These are phyloP conservation scores for Puccinia sorghi DNA, from an alignment of 1,284 basidiomycete species.

Conservation along the genomic window DNA sequence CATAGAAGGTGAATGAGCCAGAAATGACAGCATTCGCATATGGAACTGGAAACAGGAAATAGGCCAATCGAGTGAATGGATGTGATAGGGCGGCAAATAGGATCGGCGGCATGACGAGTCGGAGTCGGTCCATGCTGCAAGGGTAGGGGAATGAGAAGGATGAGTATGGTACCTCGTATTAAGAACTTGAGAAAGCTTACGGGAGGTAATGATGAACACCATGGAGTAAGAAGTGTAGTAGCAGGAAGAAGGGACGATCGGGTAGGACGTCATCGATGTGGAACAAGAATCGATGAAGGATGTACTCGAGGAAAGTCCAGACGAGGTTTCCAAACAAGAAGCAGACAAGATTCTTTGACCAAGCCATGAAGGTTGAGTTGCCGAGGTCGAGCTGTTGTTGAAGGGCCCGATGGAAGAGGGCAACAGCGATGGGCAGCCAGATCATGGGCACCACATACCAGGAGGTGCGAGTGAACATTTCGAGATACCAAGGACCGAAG, in stretches of 20 bases:
- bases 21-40: slow-evolving; percentile 91
- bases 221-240: slow-evolving; percentile 85
- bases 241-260: slow-evolving; percentile 75
- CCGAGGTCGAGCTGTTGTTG: slow-evolving; percentile 71
- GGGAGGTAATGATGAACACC: slow-evolving; percentile 96
- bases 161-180: not conserved
- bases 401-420: slow-evolving; percentile 76
- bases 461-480: slow-evolving; percentile 79
- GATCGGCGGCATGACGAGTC: slow-evolving; percentile 94
- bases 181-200: slow-evolving; percentile 61
- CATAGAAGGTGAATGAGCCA: slow-evolving; percentile 82
- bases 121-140: slow-evolving; percentile 60
- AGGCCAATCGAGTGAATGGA: slow-evolving; percentile 86
- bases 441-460: slow-evolving; percentile 94
- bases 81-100: slow-evolving; percentile 76
- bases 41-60: slow-evolving; percentile 76
- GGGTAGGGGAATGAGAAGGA: not conserved
- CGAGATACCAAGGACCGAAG: slow-evolving; percentile 79
- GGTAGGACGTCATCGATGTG: slow-evolving; percentile 90
- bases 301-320: slow-evolving; percentile 95
- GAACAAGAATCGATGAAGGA: slow-evolving; percentile 96
- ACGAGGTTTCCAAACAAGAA: slow-evolving; percentile 80
- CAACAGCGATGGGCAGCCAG: slow-evolving; percentile 84
- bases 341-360: slow-evolving; percentile 65
- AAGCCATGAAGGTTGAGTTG: slow-evolving; percentile 49